A percentile compares a stretch with the other conserved stretches of the same genome.
phyloP scores from a whole-genome alignment of 257 asterid species.

The Solanum ossicruentum region DNA sequence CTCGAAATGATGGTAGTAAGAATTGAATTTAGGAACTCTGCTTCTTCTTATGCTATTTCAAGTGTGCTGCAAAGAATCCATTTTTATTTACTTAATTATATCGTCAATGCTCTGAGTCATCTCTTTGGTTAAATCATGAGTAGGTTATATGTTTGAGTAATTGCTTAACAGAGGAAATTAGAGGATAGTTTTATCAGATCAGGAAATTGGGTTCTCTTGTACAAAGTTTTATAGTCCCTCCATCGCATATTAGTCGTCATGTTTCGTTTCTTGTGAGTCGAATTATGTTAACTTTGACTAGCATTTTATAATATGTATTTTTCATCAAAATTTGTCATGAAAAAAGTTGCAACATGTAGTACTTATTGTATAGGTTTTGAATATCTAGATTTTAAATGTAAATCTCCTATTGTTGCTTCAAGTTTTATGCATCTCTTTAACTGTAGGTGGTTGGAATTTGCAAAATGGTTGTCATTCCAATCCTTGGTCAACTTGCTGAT shows the following conservation, averaged over 20 bases:
- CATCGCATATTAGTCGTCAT: too few relatives aligned
- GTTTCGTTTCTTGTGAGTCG: too few relatives aligned
- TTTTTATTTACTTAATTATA: neutral
- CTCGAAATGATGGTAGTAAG: neutral
- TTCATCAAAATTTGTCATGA: too few relatives aligned
- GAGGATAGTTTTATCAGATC: neutral
- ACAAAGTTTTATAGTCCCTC: neutral
- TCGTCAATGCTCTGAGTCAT: neutral
- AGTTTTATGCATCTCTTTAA: slow-evolving; percentile 8
- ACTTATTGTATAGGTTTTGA: too few relatives aligned
- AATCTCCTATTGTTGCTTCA: neutral
- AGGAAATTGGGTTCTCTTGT: neutral
- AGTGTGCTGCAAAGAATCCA: neutral
- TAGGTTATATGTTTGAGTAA: neutral
- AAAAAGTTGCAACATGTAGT: too few relatives aligned
- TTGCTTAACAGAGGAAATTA: neutral
- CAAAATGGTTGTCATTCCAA: slow-evolving; percentile 81
- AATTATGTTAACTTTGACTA: too few relatives aligned
- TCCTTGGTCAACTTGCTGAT: slow-evolving; percentile 82
- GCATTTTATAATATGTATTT: too few relatives aligned
- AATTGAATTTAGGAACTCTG: neutral
- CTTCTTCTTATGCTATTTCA: neutral
- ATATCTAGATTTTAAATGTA: too few relatives aligned
- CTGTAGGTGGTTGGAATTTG: slow-evolving; percentile 70
- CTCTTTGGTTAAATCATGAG: neutral